Percentiles rank a stretch among this genome's conserved stretches.
These are phyloP conservation scores for Waltiozyma sp. DNA, from an alignment of 1,139 yeast species.

Conservation along the genomic window DNA sequence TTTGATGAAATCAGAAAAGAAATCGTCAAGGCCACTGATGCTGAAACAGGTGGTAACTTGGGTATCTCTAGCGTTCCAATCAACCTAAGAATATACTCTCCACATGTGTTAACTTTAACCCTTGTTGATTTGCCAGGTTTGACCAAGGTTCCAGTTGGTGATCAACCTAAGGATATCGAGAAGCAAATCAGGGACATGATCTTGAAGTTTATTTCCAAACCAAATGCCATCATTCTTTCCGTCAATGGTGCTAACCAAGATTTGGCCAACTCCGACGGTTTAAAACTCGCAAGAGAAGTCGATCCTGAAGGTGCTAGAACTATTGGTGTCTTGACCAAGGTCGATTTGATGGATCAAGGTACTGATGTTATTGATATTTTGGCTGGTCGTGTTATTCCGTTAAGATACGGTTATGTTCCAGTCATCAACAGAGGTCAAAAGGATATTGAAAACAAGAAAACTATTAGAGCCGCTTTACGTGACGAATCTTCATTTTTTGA, in stretches of 20 bases:
- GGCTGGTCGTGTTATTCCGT: constrained; percentile 92
- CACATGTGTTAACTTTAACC: constrained; percentile 90
- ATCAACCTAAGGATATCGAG: constrained; percentile 96
- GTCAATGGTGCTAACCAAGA: constrained; percentile 97
- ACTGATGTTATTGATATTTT: constrained; percentile 97
- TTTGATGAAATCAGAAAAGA: constrained; percentile 88
- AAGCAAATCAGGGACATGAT: constrained; percentile 91
- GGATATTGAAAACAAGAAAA: constrained; percentile 79
- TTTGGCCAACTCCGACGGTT: constrained; percentile 94
- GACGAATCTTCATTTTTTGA: constrained; percentile 76
- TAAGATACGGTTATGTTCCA: constrained; percentile 93
- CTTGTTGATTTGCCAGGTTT: constrained; percentile 96
- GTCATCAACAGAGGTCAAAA: constrained; percentile 97
- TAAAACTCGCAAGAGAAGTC: constrained; percentile 92
- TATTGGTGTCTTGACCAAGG: constrained; percentile 93
- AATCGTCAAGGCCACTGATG: constrained; percentile 88
- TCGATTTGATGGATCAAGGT: constrained; percentile 96
- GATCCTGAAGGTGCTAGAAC: constrained; percentile 97
- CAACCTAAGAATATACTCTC: constrained; percentile 88
- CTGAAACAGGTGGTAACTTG: constrained; percentile 83
- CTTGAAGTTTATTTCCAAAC: constrained; percentile 85
- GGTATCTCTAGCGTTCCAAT: constrained; percentile 93
- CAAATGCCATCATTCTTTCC: constrained; percentile 89
- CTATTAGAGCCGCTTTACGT: constrained; percentile 77
- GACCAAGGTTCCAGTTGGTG: constrained; percentile 99